Conservation (phyloP, 768 basidiomycete genomes). For the Leccinum ochraceum region DNA sequence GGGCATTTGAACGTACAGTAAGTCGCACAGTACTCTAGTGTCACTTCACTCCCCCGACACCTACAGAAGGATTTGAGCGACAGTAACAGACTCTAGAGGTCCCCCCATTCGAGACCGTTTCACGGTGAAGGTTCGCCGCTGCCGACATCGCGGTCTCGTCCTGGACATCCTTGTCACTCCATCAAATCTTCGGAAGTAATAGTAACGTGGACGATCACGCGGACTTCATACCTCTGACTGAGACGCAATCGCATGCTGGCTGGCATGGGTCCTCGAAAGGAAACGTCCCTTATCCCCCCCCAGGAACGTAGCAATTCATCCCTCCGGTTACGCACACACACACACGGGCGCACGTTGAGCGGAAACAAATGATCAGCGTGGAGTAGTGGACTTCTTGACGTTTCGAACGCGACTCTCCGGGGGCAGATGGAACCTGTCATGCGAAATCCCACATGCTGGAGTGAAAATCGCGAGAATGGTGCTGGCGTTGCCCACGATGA, state of each 20-base stretch:
- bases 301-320: not conserved
- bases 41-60: not conserved
- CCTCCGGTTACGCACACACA: not conserved
- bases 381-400: not conserved
- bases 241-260: slow-evolving; percentile 5
- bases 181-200: not conserved
- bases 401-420: not conserved
- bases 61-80: not conserved
- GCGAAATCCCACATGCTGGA: not conserved
- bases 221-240: slow-evolving; percentile 9
- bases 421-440: not conserved
- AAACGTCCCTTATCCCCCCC: not conserved
- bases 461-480: not conserved
- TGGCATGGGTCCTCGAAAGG: not conserved
- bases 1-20: not conserved
- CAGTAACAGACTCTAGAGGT: not conserved
- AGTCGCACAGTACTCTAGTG: not conserved
- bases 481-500: not conserved
- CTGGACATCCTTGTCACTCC: not conserved
- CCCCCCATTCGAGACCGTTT: not conserved
- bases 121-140: not conserved
- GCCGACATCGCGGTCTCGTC: not conserved
- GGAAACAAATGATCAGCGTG: not conserved
- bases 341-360: not conserved
- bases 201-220: not conserved